Evolutionary conservation across 2,329 filamentous ascomycete genomes (phyloP), one percentile per base, ranked within the genome.

Genomic region (Fusarium bactridioides): DNA sequence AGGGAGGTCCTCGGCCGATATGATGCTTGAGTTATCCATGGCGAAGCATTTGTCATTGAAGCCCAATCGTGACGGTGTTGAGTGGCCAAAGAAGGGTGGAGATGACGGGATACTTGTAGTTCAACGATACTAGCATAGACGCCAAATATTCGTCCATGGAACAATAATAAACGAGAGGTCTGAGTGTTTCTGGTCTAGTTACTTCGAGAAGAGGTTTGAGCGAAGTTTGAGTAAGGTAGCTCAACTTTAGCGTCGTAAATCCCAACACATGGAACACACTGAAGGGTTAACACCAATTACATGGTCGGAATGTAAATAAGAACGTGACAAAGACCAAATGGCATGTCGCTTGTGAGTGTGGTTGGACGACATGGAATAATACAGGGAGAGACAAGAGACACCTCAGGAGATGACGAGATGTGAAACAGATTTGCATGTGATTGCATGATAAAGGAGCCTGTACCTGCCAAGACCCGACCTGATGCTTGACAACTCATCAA

Each of bases 391-490:
- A 23, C 51, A 58, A 56, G 48, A 53, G 33, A 27, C 23, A 37
- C 23, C 12, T 38, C 48, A 53, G 35, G 53, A 58, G 54, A 74
- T 76, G 69, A 73, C 56, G 60, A 62, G 45, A 67, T 59, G 57
- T 69, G 70, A 71, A 71, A 73, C 73, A 74, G 23, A 61, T 76
- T 76, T 74, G 53, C 74, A 76, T 76, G 74, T 76, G 74, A 76
- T 68, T 57, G 54, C 31, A 44, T 58, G 64, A 58, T 56, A 54
- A 55, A 64, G 54, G 33, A 51, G 44, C 23, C 21, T 25, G 62
- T 67, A 59, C 70, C 61, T 72, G 54, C 60, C 65, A 66, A 67
- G 51, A 41, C 45, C 33, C n/a, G n/a, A 23, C 45, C 31, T 37
- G 31, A 23, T 33, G 41, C 35, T 60, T 57, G 40, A 57, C 54